phyloP scores from a whole-genome alignment of 2,329 filamentous ascomycete species.

The Aplosporella prunicola region DNA sequence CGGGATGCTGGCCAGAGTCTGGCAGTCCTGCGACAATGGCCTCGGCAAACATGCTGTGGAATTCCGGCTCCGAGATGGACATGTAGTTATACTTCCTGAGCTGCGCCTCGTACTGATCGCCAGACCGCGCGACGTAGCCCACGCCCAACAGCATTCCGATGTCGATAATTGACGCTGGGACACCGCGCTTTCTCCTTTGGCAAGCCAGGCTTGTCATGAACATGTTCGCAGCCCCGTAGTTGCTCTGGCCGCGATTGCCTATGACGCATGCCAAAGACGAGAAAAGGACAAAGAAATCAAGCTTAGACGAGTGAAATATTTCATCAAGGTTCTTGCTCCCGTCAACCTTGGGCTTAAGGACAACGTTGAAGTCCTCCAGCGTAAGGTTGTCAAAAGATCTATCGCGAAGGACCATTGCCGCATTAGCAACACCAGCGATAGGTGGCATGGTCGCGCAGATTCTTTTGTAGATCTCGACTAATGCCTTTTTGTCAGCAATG shows the following conservation, averaged over 20 bases:
- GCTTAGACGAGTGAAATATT: conserved; percentile 10
- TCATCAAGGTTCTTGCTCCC: conserved; percentile 15
- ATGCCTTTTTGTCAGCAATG: conserved; percentile 3
- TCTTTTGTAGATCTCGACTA: not conserved
- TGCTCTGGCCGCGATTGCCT: conserved; percentile 16
- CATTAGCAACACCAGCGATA: conserved; percentile 16
- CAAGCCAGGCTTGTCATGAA: conserved; percentile 34
- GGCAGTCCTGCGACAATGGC: conserved; percentile 35
- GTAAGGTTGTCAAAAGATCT: conserved; percentile 11
- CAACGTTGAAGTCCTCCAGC: conserved; percentile 3
- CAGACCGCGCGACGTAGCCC: conserved; percentile 29
- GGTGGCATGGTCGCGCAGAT: conserved; percentile 11
- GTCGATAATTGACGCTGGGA: conserved; percentile 31
- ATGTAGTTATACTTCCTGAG: conserved; percentile 1
- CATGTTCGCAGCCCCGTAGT: conserved; percentile 18
- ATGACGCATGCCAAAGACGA: conserved; percentile 14
- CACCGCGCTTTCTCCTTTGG: conserved; percentile 29
- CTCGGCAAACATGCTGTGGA: conserved; percentile 45
- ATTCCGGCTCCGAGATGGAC: conserved; percentile 39
- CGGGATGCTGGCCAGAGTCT: not conserved
- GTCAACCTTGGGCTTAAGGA: conserved; percentile 15
- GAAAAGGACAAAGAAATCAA: conserved; percentile 21
- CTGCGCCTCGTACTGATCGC: conserved; percentile 2
- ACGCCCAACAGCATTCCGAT: conserved; percentile 33
- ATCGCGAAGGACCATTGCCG: conserved; percentile 17